These are phyloP conservation scores for Inga laurina DNA, from an alignment of 306 rosid species.

Conservation along the genomic window DNA sequence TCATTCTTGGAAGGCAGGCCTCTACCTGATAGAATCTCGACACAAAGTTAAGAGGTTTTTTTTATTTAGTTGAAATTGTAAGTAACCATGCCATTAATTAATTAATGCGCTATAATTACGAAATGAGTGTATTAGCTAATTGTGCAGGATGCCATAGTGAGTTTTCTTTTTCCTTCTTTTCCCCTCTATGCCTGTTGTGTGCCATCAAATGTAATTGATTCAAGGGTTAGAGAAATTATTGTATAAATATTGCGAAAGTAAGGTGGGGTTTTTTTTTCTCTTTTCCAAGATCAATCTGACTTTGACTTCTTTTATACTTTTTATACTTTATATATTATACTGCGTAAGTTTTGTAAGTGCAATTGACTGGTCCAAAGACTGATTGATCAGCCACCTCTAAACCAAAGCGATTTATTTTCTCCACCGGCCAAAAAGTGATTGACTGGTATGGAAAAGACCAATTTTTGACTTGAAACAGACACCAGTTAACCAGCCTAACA, in stretches of 20 bases:
- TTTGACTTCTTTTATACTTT: neutral
- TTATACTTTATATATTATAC: too few species aligned
- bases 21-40: conserved; percentile 71
- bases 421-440: neutral
- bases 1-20: conserved; percentile 75
- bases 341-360: neutral
- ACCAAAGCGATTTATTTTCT: neutral
- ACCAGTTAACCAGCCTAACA: neutral
- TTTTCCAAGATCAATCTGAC: neutral
- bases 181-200: conserved; percentile 20
- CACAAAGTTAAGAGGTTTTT: conserved; percentile 26
- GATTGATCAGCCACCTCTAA: neutral
- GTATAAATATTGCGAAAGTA: conserved; percentile 31
- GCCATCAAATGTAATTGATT: conserved; percentile 34
- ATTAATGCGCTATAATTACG: conserved; percentile 36
- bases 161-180: neutral
- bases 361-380: neutral
- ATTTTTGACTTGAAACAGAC: neutral
- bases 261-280: neutral
- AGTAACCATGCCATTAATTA: conserved; percentile 34
- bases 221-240: conserved; percentile 23
- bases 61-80: conserved; percentile 44
- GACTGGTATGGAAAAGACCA: neutral
- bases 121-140: conserved; percentile 32
- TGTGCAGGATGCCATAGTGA: conserved; percentile 44